Evolutionary conservation across 2,329 filamentous ascomycete species (phyloP), one percentile per base, ranked within the genome.

Genomic region (Aaosphaeria arxii): DNA sequence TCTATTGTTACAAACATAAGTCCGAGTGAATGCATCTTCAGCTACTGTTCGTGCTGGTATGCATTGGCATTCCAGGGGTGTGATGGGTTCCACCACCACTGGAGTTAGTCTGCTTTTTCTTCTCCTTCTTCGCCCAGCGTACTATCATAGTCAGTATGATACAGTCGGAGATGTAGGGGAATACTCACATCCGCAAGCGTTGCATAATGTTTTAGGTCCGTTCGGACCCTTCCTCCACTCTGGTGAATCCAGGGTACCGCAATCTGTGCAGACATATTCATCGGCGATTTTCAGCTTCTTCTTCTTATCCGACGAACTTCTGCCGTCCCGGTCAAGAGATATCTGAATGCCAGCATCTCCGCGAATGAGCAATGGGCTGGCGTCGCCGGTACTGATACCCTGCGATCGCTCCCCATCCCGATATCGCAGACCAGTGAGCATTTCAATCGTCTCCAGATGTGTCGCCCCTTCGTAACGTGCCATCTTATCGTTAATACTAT

Each of bases 161-260:
- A 11, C 3, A 36, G 2, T 36, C 3, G 2, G 33, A 45, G 4
- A 40, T 24, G 5, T 31, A 39, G 30, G 29, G 38, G 32, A 49
- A 31, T 40, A 76, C 78, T 73, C 60, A 81, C 81, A 88, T 84
- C 92, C 92, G 66, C 92, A 97, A 6, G 92, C 92, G 73, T 97
- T 97, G 72, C 92, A 97, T 9, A 97, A 75, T 6, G 92, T 96
- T 71, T 97, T 96, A 1, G 91, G 91, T 2, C 92, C 92, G 53
- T 83, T 89, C 0, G 92, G 92, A 0, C 92, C 92, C 70, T 96
- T 96, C 53, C 92, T 81, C 92, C 92, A 97, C 75, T 97, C 92
- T 0, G 92, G 92, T 11, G 89, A 95, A 64, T 96, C 91, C 38
- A 95, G 79, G 0, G 90, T 96, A 77, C 92, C 91, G 72, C 92